Conservation (phyloP, 495 filamentous ascomycete species). For the Hamigera avellanea region DNA sequence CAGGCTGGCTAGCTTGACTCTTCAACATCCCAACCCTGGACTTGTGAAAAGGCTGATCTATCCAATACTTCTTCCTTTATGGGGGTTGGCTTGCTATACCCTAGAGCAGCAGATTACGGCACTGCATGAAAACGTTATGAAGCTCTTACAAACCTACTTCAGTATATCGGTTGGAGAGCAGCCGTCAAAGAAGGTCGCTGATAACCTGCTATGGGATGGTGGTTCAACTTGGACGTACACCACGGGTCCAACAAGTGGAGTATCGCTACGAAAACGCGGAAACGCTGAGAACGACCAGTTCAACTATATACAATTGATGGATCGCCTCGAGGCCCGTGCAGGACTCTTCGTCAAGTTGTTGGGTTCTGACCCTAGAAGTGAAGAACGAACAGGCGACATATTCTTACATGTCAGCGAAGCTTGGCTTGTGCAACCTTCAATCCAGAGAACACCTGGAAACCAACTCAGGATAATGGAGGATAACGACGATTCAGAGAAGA, state of each 20-base stretch:
- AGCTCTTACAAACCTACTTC: constrained; percentile 36
- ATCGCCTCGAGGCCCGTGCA: constrained; percentile 27
- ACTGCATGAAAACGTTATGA: constrained; percentile 21
- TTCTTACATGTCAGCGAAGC: constrained; percentile 52
- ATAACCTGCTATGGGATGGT: constrained; percentile 43
- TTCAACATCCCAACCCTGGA: constrained; percentile 61
- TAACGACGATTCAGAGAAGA: constrained; percentile 21
- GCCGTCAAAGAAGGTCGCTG: constrained; percentile 33
- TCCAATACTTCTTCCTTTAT: constrained; percentile 55
- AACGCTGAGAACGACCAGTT: constrained; percentile 5
- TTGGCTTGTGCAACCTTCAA: constrained; percentile 40
- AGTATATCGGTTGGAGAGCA: constrained; percentile 30
- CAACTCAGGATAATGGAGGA: constrained; percentile 13
- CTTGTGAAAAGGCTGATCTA: constrained; percentile 58
- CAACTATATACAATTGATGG: constrained; percentile 28
- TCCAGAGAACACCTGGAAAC: constrained; percentile 8
- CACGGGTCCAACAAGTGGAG: constrained; percentile 14
- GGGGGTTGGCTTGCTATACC: constrained; percentile 52
- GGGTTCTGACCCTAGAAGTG: constrained; percentile 34
- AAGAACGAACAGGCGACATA: constrained; percentile 46
- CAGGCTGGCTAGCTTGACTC: constrained; percentile 44
- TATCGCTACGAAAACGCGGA: constrained; percentile 24
- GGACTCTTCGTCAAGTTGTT: constrained; percentile 45
- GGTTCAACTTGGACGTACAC: constrained; percentile 35
- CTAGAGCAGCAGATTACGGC: constrained; percentile 15